Conservation (phyloP, 352 stramenopile species). For the Phytophthora pseudosyringae region DNA sequence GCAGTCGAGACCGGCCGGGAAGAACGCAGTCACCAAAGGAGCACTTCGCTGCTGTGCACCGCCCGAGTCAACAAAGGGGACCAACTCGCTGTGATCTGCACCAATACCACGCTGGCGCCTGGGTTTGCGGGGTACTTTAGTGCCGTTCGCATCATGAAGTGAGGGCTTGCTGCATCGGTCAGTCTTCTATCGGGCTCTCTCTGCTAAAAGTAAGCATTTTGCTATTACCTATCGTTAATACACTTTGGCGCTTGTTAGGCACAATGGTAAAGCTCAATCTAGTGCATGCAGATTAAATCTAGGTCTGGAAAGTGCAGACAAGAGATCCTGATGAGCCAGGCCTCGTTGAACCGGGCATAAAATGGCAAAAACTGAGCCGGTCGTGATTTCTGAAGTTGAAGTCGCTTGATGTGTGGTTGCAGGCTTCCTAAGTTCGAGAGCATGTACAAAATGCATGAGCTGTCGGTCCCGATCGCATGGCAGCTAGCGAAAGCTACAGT, state of each 20-base stretch:
- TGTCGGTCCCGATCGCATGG: conserved; percentile 3
- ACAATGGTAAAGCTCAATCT: too few species aligned
- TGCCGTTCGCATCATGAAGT: conserved; percentile 4
- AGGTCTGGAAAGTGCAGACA: too few species aligned
- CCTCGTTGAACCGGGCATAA: not conserved
- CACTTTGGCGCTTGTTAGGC: too few species aligned
- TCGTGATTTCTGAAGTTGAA: conserved; percentile 15
- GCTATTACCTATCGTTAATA: too few species aligned
- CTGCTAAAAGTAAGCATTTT: too few species aligned
- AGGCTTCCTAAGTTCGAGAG: conserved; percentile 1
- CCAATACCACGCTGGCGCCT: not conserved
- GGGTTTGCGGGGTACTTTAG: not conserved
- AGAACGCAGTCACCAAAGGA: not conserved
- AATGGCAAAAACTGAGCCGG: not conserved
- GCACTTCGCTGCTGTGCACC: conserved; percentile 4
- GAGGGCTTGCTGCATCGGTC: not conserved
- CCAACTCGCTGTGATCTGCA: not conserved
- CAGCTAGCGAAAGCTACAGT: not conserved
- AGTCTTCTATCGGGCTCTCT: too few species aligned
- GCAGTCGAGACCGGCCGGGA: too few species aligned
- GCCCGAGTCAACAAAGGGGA: not conserved
- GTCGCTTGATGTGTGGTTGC: conserved; percentile 17
- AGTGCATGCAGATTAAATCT: too few species aligned
- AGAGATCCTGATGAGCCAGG: conserved; percentile 1
- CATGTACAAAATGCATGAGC: too few species aligned